Conservation (phyloP, 2,329 filamentous ascomycete species). For the Talaromyces sp. region DNA sequence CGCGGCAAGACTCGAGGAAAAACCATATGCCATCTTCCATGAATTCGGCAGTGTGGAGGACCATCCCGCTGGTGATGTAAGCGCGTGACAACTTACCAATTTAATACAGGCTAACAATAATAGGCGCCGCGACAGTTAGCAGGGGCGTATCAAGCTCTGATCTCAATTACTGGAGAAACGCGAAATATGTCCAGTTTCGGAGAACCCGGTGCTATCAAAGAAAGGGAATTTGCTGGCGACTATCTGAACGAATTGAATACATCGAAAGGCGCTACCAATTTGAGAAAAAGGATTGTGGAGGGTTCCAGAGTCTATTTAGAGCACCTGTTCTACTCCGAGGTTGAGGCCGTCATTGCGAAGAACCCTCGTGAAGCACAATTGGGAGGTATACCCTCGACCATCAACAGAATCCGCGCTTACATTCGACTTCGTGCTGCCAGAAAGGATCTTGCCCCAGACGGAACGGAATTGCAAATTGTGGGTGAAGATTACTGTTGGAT, state of each 20-base stretch:
- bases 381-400: constrained; percentile 79
- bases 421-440: constrained; percentile 74
- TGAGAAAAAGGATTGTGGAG: constrained; percentile 74
- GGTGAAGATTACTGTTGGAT: constrained; percentile 88
- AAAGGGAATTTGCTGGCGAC: constrained; percentile 69
- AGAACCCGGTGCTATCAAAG: constrained; percentile 63
- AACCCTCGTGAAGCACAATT: constrained; percentile 85
- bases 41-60: constrained; percentile 72
- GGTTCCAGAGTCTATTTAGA: constrained; percentile 80
- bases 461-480: constrained; percentile 72
- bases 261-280: constrained; percentile 59
- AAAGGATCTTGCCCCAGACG: constrained; percentile 80
- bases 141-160: constrained; percentile 77
- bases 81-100: constrained; percentile 27
- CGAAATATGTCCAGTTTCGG: constrained; percentile 56
- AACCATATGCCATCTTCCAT: constrained; percentile 68
- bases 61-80: constrained; percentile 62
- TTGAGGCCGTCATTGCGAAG: constrained; percentile 73
- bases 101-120: constrained; percentile 1
- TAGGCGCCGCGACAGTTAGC: constrained; percentile 69
- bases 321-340: constrained; percentile 70
- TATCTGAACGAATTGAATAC: constrained; percentile 73
- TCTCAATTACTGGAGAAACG: constrained; percentile 72
- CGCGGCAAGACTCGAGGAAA: constrained; percentile 61
- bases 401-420: constrained; percentile 90